phyloP scores from a whole-genome alignment of 2,329 filamentous ascomycete genomes.

The Scedosporium aurantiacum region DNA sequence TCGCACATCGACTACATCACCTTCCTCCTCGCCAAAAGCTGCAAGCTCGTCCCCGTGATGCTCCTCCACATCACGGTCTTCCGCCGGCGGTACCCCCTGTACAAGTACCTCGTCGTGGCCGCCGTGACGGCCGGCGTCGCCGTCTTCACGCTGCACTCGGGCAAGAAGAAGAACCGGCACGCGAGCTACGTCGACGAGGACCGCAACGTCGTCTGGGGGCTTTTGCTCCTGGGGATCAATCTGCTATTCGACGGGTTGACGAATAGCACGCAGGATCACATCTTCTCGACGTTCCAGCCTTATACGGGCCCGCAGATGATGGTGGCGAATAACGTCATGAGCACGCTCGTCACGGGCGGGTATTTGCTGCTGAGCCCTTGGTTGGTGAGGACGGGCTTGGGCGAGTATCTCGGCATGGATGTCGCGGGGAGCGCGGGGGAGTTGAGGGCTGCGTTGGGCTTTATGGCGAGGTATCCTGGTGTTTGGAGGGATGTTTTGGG shows the following conservation, averaged over 20 bases:
- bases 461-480: constrained; percentile 67
- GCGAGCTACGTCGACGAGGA: constrained; percentile 30
- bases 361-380: constrained; percentile 75
- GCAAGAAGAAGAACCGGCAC: constrained; percentile 34
- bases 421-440: constrained; percentile 60
- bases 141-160: constrained; percentile 82
- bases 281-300: constrained; percentile 68
- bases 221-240: constrained; percentile 78
- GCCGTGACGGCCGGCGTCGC: constrained; percentile 88
- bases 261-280: constrained; percentile 92
- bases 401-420: constrained; percentile 57
- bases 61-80: constrained; percentile 89
- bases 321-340: constrained; percentile 91
- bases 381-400: constrained; percentile 55
- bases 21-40: constrained; percentile 92
- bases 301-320: constrained; percentile 98
- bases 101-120: constrained; percentile 91
- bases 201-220: constrained; percentile 62
- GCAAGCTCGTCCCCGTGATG: constrained; percentile 99
- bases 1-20: constrained; percentile 96
- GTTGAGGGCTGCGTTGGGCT: constrained; percentile 65
- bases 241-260: constrained; percentile 91
- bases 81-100: constrained; percentile 76
- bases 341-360: constrained; percentile 60
- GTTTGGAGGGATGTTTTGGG: constrained; percentile 82